Evolutionary conservation across 2,329 filamentous ascomycete species (phyloP).

Genomic region (Colletotrichum tabaci): DNA sequence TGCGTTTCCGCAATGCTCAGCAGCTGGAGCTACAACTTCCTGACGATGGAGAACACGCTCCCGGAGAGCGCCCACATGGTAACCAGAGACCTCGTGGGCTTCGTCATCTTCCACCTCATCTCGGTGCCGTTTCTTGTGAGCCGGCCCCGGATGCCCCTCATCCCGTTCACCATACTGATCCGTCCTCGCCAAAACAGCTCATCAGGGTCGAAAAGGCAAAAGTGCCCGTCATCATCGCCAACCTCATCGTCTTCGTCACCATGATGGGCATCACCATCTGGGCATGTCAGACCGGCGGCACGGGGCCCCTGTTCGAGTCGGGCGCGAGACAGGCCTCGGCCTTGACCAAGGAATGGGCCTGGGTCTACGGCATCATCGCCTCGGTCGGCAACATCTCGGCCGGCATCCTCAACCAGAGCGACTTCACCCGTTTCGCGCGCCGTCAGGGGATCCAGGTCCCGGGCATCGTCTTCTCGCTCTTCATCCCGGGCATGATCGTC

Average conservation of each 20-base stretch:
- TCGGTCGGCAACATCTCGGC: conserved; percentile 49
- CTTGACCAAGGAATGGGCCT: conserved; percentile 48
- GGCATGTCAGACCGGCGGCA: conserved; percentile 59
- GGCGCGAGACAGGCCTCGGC: conserved; percentile 42
- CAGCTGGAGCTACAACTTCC: conserved; percentile 62
- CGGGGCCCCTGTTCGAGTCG: conserved; percentile 59
- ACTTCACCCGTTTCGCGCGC: conserved; percentile 49
- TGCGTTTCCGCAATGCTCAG: conserved; percentile 56
- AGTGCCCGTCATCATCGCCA: conserved; percentile 61
- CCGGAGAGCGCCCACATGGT: conserved; percentile 55
- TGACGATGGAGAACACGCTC: conserved; percentile 61
- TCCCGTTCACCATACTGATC: not conserved
- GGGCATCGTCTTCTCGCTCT: conserved; percentile 48
- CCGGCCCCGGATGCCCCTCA: not conserved
- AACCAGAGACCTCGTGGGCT: conserved; percentile 62
- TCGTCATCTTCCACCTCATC: conserved; percentile 66
- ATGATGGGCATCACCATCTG: conserved; percentile 66
- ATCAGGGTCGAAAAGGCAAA: conserved; percentile 66
- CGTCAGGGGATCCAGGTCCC: conserved; percentile 44
- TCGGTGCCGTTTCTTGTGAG: conserved; percentile 62
- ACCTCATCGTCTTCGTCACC: conserved; percentile 58
- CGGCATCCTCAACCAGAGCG: conserved; percentile 50
- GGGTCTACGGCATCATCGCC: conserved; percentile 51
- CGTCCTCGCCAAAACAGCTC: conserved; percentile 39
- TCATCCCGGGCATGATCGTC: conserved; percentile 49